Percentiles rank a stretch among this genome's conserved stretches.
phyloP scores from a whole-genome alignment of 1,284 basidiomycete species.

The Coniferiporia weirii region DNA sequence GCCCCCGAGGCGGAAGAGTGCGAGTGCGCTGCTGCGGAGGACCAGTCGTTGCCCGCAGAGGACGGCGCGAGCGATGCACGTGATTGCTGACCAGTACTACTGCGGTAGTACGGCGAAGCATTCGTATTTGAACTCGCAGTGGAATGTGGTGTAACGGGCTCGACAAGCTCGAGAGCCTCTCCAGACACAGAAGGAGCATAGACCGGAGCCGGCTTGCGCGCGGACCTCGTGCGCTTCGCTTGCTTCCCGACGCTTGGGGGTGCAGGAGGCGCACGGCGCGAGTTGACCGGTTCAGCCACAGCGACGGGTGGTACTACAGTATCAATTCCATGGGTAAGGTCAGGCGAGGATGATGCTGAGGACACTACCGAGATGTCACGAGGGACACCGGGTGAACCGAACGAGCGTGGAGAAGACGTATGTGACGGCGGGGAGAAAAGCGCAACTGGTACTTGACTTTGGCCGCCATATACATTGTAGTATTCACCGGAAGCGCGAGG shows the following conservation, averaged over 20 bases:
- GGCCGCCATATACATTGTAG: neutral
- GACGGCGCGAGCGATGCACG: conserved; percentile 1
- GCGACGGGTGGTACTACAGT: neutral
- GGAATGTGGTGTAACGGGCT: conserved; percentile 9
- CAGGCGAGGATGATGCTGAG: conserved; percentile 1
- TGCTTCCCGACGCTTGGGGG: neutral
- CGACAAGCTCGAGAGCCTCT: conserved; percentile 13
- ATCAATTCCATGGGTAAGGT: neutral
- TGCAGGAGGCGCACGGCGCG: conserved; percentile 3
- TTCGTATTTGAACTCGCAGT: neutral
- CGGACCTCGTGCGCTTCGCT: conserved; percentile 5
- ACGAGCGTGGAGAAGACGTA: conserved; percentile 5
- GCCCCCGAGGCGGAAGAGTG: conserved; percentile 10
- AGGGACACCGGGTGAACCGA: conserved; percentile 10
- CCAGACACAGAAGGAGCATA: conserved; percentile 12
- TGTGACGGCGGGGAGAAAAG: conserved; percentile 10
- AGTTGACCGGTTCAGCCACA: neutral
- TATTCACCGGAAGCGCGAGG: conserved; percentile 1
- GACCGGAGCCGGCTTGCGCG: conserved; percentile 15
- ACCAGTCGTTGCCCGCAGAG: conserved; percentile 13
- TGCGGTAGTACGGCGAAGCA: conserved; percentile 5
- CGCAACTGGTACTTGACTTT: conserved; percentile 13
- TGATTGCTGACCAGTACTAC: conserved; percentile 3
- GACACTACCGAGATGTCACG: conserved; percentile 12
- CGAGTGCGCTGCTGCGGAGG: conserved; percentile 13